phyloP scores from a whole-genome alignment of 306 rosid species.

The Herpetospermum pedunculosum region DNA sequence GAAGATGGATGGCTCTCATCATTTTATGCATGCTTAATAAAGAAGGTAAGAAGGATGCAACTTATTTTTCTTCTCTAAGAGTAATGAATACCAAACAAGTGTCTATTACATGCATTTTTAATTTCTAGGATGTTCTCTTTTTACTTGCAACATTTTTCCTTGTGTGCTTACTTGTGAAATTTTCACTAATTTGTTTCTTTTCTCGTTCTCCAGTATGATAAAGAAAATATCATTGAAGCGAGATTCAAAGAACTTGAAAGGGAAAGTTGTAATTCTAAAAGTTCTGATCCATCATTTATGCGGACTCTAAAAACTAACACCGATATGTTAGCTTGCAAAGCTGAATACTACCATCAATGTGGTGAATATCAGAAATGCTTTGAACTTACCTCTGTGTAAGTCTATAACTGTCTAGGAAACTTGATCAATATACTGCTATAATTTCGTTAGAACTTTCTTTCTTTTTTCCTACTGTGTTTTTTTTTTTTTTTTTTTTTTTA shows the following conservation, averaged over 20 bases:
- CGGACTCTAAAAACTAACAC: constrained; percentile 63
- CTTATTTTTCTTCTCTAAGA: constrained; percentile 11
- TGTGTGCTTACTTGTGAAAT: background rate
- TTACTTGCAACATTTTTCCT: background rate
- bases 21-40: constrained; percentile 78
- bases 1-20: constrained; percentile 95
- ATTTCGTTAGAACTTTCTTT: background rate
- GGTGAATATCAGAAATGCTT: constrained; percentile 98
- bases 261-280: constrained; percentile 51
- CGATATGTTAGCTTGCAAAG: constrained; percentile 91
- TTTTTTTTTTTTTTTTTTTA: constrained; percentile 4
- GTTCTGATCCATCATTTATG: constrained; percentile 48
- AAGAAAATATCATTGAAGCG: constrained; percentile 67
- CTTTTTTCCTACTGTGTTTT: constrained; percentile 1
- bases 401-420: constrained; percentile 21
- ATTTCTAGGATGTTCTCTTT: background rate
- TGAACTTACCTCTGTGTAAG: constrained; percentile 83
- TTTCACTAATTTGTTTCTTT: constrained; percentile 13
- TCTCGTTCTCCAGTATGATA: constrained; percentile 54
- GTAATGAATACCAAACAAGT: background rate
- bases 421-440: background rate
- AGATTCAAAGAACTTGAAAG: constrained; percentile 78
- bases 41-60: constrained; percentile 50
- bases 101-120: constrained; percentile 2
- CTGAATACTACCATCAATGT: constrained; percentile 90